These are phyloP conservation scores for Neospora caninum DNA, from an alignment of 169 alveolate genomes.

Conservation along the genomic window DNA sequence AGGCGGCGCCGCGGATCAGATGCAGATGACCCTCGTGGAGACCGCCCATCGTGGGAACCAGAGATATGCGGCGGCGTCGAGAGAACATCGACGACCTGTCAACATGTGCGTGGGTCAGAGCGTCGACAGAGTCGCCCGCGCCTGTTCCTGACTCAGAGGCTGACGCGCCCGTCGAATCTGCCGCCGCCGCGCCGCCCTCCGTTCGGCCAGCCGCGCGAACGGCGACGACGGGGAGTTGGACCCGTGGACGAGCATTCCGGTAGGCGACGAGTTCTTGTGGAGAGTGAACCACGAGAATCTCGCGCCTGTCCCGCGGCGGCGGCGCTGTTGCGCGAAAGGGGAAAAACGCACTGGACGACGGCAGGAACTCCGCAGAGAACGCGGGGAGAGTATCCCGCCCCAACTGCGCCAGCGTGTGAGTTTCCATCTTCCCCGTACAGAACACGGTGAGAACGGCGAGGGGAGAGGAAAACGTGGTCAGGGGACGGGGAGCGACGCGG, in stretches of 20 bases:
- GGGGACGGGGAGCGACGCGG: too few relatives aligned
- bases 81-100: background rate
- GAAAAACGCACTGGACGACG: background rate
- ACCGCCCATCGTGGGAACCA: constrained; percentile 62
- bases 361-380: background rate
- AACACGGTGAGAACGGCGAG: background rate
- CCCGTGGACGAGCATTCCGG: background rate
- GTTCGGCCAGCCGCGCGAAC: background rate
- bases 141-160: background rate
- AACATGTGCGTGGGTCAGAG: background rate
- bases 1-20: constrained; percentile 26
- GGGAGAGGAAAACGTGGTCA: too few relatives aligned
- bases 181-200: background rate
- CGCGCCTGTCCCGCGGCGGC: background rate
- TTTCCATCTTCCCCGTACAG: background rate
- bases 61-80: constrained; percentile 24
- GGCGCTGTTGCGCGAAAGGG: background rate
- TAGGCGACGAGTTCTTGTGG: constrained; percentile 28
- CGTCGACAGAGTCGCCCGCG: background rate
- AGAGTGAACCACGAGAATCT: background rate
- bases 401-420: background rate
- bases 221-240: background rate
- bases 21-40: constrained; percentile 58
- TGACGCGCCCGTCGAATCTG: background rate
- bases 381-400: background rate